These are phyloP conservation scores for Botryotinia narcissicola DNA, from an alignment of 2,329 filamentous ascomycete species.

Conservation along the genomic window DNA sequence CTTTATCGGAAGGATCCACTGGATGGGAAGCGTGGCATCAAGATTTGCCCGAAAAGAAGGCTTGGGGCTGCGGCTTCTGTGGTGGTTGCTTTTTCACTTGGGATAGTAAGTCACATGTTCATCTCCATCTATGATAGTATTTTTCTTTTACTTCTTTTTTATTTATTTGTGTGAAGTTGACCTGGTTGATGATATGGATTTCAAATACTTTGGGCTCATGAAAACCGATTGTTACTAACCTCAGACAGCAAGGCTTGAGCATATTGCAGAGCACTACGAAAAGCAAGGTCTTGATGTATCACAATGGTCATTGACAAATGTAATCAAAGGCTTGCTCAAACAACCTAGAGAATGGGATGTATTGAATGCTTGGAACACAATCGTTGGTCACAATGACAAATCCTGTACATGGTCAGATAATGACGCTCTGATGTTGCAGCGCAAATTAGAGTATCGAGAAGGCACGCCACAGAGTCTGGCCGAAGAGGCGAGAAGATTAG, in stretches of 20 bases:
- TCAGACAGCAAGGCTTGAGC: conserved; percentile 25
- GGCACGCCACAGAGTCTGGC: conserved; percentile 22
- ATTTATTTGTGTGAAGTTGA: background rate
- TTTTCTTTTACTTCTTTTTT: background rate
- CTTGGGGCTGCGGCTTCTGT: conserved; percentile 34
- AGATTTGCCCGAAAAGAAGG: conserved; percentile 25
- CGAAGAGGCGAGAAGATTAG: conserved; percentile 21
- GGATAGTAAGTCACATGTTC: conserved; percentile 27
- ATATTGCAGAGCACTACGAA: conserved; percentile 33
- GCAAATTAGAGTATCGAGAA: conserved; percentile 28
- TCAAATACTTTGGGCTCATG: background rate
- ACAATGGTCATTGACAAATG: conserved; percentile 27
- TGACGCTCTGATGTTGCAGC: conserved; percentile 24
- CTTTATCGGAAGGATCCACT: conserved; percentile 19
- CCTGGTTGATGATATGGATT: background rate
- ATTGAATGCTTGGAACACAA: conserved; percentile 24
- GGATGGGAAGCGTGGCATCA: conserved; percentile 29
- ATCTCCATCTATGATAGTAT: background rate
- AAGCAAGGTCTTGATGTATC: conserved; percentile 22
- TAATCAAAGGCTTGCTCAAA: conserved; percentile 30
- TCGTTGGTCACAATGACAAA: conserved; percentile 22
- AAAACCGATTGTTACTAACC: background rate
- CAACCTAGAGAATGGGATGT: conserved; percentile 27
- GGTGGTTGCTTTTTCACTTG: conserved; percentile 27
- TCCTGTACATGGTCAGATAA: conserved; percentile 23